Evolutionary conservation across 176 grass and related monocot genomes (phyloP), one percentile per base, ranked within the genome.

Genomic region (Paspalum notatum): DNA sequence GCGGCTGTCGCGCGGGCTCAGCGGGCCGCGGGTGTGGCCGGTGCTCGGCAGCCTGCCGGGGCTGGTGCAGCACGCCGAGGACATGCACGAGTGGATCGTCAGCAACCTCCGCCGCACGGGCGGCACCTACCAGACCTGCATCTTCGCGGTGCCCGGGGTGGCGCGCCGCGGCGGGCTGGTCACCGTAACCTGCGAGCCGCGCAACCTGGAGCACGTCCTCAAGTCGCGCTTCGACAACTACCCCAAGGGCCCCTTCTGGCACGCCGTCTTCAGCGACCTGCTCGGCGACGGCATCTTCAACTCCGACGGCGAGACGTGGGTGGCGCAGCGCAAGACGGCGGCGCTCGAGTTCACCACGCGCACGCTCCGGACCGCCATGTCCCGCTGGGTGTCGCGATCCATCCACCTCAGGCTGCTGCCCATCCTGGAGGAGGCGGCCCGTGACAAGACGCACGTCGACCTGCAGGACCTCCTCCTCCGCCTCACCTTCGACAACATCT

Each of bases 241-340:
- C 77, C 95, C 95, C 65, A 94, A 97, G 91, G 95, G 95, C 9
- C 94, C 94, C 56, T 94, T 93, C 74, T 97, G 92, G 90, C 95
- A 94, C 81, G 91, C 85, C 63, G 95, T 97, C 20, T 97, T 97
- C 86, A 58, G 63, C 39, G 95, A 97, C 87, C 86, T 97, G 16
- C 89, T 97, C 20, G 95, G 95, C 80, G 91, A 90, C 83, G 95
- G 95, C 83, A 97, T 97, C 87, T 97, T 97, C 95, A 94, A 97
- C 90, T 92, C 95, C 59, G 95, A 97, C 78, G 91, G 95, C 4
- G 95, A 97, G 0, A 92, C 85, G 1, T 97, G 95, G 95, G 82
- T 92, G 26, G 82, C 91, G 82, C 95, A 97, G 80, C 88, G 91
- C 14, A 97, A 97, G 86, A 97, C 94, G 43, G 94, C 94, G 0